Evolutionary conservation across 2,329 filamentous ascomycete species (phyloP), one percentile per base, ranked within the genome.

Genomic region (Ophiostoma piceae): DNA sequence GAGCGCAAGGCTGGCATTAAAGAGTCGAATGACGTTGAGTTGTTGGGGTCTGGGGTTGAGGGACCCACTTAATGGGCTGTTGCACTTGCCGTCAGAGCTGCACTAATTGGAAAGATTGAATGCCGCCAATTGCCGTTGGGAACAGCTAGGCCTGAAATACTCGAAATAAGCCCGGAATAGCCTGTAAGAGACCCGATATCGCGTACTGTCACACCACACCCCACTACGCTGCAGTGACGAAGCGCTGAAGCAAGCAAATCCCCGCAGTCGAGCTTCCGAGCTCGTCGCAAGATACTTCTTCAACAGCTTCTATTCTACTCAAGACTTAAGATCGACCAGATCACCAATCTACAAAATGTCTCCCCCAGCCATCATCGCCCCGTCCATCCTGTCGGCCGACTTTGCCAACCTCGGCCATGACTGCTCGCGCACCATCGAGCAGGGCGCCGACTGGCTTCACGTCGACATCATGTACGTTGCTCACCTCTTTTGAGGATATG

Each of bases 351-450:
- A 37, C 60, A 69, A 43, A 26, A 98, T 98, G 94, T 84, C 92
- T 70, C 95, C 94, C 32, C 88, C 90, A 73, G 91, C 95, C 66
- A 97, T 99, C 79, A 97, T 99, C 76, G 94, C 94, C 19, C 95
- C 95, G 39, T 98, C 94, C n/a, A 98, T 99, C 76, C 89, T 99
- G 72, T 96, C 94, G 77, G 94, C 94, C 74, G 94, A 99, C 85
- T 99, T 99, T 82, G 94, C 88, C 77, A 85, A 90, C 74, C 87
- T 99, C 71, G 94, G 94, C 75, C 86, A 88, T 76, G 94, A 92
- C 79, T 99, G 95, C 82, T 87, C 88, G 68, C 87, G 87, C 76
- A 97, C 94, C 71, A 97, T 99, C 76, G 84, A 86, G 68, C 87
- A 94, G 74, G 92, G 93, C 71, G 92, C 93, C 74, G 92, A 97